These are phyloP conservation scores for Petunia axillaris DNA, from an alignment of 257 asterid species.

Conservation along the genomic window DNA sequence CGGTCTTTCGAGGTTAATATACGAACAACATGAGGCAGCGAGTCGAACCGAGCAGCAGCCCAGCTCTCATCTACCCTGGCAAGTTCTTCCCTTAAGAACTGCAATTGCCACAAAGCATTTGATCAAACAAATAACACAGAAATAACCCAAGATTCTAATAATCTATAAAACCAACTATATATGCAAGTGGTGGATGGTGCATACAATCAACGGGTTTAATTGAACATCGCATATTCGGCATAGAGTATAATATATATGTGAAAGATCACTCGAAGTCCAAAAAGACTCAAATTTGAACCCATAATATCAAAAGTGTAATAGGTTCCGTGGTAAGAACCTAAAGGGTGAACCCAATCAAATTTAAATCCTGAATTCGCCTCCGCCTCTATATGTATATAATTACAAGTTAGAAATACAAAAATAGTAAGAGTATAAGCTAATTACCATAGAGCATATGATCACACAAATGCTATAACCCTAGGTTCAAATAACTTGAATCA, in stretches of 20 bases:
- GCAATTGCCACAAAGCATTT: constrained; percentile 42
- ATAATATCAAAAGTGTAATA: too few species aligned
- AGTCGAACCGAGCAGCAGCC: constrained; percentile 96
- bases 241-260: too few species aligned
- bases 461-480: background rate
- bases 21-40: constrained; percentile 97
- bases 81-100: constrained; percentile 88
- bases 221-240: too few species aligned
- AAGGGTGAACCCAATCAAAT: too few species aligned
- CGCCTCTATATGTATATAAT: background rate
- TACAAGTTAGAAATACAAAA: background rate
- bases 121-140: constrained; percentile 12
- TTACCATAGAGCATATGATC: background rate
- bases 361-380: too few species aligned
- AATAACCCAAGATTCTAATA: background rate
- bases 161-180: constrained; percentile 8
- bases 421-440: background rate
- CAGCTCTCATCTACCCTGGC: constrained; percentile 91
- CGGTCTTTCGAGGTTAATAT: constrained; percentile 96
- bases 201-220: too few species aligned
- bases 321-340: too few species aligned
- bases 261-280: too few species aligned
- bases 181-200: too few species aligned
- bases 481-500: background rate
- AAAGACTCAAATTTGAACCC: too few species aligned